A percentile compares a stretch with the other conserved stretches of the same genome.
Conservation (phyloP, 495 filamentous ascomycete species). For the Aspergillus haitiensis region DNA sequence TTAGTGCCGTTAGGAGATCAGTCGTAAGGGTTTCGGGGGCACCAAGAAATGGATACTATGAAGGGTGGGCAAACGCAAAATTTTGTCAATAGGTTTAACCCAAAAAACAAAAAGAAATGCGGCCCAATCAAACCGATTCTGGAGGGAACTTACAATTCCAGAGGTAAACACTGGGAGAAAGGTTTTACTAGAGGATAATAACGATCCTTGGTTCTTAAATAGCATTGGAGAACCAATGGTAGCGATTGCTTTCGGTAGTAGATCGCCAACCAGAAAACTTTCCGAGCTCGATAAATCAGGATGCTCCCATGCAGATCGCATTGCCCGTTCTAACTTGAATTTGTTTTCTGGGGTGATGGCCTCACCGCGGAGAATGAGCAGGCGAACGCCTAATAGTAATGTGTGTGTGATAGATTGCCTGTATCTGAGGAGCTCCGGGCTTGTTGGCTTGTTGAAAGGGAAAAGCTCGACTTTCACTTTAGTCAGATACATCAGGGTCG, state of each 20-base stretch:
- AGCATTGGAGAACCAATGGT: constrained; percentile 23
- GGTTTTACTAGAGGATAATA: constrained; percentile 9
- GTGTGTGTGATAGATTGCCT: constrained; percentile 26
- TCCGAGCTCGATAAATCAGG: constrained; percentile 26
- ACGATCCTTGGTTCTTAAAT: constrained; percentile 8
- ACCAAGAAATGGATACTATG: constrained; percentile 26
- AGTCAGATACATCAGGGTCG: constrained; percentile 30
- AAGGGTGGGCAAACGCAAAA: too few relatives aligned
- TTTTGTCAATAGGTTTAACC: too few relatives aligned
- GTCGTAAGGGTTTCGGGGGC: constrained; percentile 25
- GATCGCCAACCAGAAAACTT: constrained; percentile 25
- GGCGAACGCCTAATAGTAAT: constrained; percentile 26
- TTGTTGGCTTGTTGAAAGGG: constrained; percentile 18
- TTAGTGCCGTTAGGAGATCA: constrained; percentile 24
- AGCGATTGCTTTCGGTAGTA: constrained; percentile 25
- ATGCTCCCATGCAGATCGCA: constrained; percentile 29
- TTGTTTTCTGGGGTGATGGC: constrained; percentile 22
- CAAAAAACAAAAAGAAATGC: too few relatives aligned
- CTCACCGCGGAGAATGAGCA: constrained; percentile 28
- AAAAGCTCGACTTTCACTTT: constrained; percentile 29
- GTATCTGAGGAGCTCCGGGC: constrained; percentile 20
- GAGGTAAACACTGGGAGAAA: constrained; percentile 17
- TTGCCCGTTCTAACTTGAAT: constrained; percentile 28
- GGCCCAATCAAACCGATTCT: too few relatives aligned
- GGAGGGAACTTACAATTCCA: constrained; percentile 24